Evolutionary conservation across 2,329 filamentous ascomycete genomes (phyloP).

Genomic region (Fusarium bactridioides): DNA sequence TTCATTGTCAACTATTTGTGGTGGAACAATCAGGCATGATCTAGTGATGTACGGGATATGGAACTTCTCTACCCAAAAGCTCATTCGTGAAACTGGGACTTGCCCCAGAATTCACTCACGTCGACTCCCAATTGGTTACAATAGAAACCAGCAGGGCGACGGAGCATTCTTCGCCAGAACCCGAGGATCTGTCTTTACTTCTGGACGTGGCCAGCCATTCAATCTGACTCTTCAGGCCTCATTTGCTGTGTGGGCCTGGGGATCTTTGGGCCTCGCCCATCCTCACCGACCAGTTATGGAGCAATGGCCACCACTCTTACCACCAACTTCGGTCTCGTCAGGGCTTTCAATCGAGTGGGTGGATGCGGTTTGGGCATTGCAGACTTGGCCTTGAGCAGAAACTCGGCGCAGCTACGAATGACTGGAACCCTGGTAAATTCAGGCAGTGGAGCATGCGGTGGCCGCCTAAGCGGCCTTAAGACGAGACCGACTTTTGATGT

Average conservation of each 20-base stretch:
- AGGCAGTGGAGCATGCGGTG: slow-evolving; percentile 33
- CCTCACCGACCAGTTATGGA: slow-evolving; percentile 25
- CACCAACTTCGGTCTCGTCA: slow-evolving; percentile 15
- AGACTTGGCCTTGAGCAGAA: slow-evolving; percentile 29
- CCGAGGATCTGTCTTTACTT: slow-evolving; percentile 25
- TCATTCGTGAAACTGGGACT: slow-evolving; percentile 19
- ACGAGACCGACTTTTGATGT: slow-evolving; percentile 40
- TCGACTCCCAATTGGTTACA: slow-evolving; percentile 22
- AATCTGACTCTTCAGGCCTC: slow-evolving; percentile 28
- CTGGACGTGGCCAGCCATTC: slow-evolving; percentile 16
- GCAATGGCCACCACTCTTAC: slow-evolving; percentile 31
- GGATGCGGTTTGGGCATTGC: slow-evolving; percentile 9
- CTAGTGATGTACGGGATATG: slow-evolving; percentile 13
- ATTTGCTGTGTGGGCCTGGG: slow-evolving; percentile 19
- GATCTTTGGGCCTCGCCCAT: slow-evolving; percentile 22
- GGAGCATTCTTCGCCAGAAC: slow-evolving; percentile 30
- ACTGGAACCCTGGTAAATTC: slow-evolving; percentile 20
- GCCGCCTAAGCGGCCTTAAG: slow-evolving; percentile 25
- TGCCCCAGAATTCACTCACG: slow-evolving; percentile 30
- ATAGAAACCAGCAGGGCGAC: slow-evolving; percentile 15
- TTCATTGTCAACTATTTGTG: slow-evolving; percentile 34
- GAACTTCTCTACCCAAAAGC: slow-evolving; percentile 15
- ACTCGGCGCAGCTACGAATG: slow-evolving; percentile 11
- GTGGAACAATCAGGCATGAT: slow-evolving; percentile 23
- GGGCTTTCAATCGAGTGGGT: slow-evolving; percentile 11